Percentiles rank a stretch among this genome's conserved stretches.
phyloP scores from a whole-genome alignment of 768 basidiomycete genomes.

The Kondoa subrosea region DNA sequence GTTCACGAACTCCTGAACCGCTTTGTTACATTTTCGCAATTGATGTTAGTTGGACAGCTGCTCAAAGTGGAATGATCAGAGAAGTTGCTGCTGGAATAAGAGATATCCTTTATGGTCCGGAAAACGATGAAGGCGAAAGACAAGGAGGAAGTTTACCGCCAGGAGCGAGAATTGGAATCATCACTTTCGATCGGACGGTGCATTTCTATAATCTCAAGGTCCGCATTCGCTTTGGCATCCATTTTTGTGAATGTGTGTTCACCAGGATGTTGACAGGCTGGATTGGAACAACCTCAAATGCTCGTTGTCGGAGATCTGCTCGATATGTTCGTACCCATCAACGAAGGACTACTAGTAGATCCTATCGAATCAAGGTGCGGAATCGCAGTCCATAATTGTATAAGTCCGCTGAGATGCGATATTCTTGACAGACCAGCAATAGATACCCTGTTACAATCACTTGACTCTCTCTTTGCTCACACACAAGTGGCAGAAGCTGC shows the following conservation, averaged over 20 bases:
- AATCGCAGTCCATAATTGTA: conserved; percentile 27
- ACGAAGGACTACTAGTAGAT: conserved; percentile 56
- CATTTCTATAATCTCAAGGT: conserved; percentile 80
- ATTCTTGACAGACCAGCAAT: conserved; percentile 41
- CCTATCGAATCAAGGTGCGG: conserved; percentile 58
- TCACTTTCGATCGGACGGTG: conserved; percentile 62
- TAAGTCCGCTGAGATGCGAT: background rate
- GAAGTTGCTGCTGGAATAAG: conserved; percentile 50
- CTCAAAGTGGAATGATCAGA: conserved; percentile 51
- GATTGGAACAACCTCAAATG: conserved; percentile 44
- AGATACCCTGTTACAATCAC: conserved; percentile 46
- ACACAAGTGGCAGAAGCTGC: conserved; percentile 44
- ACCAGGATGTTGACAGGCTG: conserved; percentile 31
- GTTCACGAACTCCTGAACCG: conserved; percentile 40
- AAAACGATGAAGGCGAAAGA: conserved; percentile 21
- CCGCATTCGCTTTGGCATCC: conserved; percentile 15
- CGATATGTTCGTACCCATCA: conserved; percentile 75
- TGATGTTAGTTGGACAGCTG: conserved; percentile 58
- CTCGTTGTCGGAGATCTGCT: conserved; percentile 73
- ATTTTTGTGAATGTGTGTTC: background rate
- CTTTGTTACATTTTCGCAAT: conserved; percentile 70
- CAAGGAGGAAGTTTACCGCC: conserved; percentile 20
- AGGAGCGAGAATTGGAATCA: conserved; percentile 44
- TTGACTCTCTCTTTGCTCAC: conserved; percentile 49
- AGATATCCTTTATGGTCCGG: conserved; percentile 47